Percentiles rank a stretch among this genome's conserved stretches.
These are phyloP conservation scores for Mrakia hoshinonis DNA, from an alignment of 768 basidiomycete genomes.

Conservation along the genomic window DNA sequence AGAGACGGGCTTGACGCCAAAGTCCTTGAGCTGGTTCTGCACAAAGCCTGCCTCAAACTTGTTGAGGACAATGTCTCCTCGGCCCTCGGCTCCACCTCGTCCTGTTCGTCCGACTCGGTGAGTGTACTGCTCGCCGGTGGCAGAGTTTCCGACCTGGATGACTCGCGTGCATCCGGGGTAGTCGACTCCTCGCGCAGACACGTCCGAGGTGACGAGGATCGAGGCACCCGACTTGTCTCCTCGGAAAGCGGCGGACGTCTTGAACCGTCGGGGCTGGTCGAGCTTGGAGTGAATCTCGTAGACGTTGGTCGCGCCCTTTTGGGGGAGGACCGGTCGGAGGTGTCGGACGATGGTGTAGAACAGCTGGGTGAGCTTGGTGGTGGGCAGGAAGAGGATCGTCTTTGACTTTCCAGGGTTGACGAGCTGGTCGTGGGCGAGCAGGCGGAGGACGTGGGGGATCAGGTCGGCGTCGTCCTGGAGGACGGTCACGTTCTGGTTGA, in stretches of 20 bases:
- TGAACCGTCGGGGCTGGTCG: slow-evolving; percentile 52
- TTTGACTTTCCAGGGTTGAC: slow-evolving; percentile 58
- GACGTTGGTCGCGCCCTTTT: slow-evolving; percentile 49
- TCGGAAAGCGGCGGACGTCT: slow-evolving; percentile 56
- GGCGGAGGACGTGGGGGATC: slow-evolving; percentile 65
- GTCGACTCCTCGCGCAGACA: slow-evolving; percentile 80
- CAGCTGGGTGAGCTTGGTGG: slow-evolving; percentile 75
- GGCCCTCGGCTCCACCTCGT: slow-evolving; percentile 54
- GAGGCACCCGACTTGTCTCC: slow-evolving; percentile 48
- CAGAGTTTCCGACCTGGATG: slow-evolving; percentile 80
- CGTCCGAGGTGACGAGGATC: slow-evolving; percentile 74
- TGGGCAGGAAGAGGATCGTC: slow-evolving; percentile 71
- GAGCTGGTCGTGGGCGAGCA: slow-evolving; percentile 83
- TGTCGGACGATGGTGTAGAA: slow-evolving; percentile 56
- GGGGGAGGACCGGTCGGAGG: slow-evolving; percentile 44
- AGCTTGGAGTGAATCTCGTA: slow-evolving; percentile 79
- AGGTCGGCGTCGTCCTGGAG: slow-evolving; percentile 59
- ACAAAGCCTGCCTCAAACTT: slow-evolving; percentile 71
- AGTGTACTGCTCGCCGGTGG: slow-evolving; percentile 61
- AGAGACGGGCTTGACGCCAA: slow-evolving; percentile 60
- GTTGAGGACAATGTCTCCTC: slow-evolving; percentile 69
- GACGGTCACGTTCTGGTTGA: slow-evolving; percentile 74
- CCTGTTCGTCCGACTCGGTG: slow-evolving; percentile 82
- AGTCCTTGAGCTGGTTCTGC: slow-evolving; percentile 52
- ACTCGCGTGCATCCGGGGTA: slow-evolving; percentile 82